Conservation (phyloP, 371 early-diverging fungal species). For the Entomophthora muscae region DNA sequence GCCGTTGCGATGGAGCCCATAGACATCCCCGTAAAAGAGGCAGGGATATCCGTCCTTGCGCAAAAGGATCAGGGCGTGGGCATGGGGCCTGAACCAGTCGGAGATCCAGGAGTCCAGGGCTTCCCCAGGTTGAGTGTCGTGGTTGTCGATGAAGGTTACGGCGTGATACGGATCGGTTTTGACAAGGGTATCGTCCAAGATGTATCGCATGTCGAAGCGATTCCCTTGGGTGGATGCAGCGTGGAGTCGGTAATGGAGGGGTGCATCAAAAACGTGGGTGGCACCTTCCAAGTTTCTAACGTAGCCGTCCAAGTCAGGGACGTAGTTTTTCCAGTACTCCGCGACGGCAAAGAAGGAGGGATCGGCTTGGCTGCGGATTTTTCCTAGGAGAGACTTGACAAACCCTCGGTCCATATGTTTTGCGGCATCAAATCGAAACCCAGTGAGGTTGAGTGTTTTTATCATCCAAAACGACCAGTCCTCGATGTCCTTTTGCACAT, state of each 20-base stretch:
- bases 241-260: conserved; percentile 19
- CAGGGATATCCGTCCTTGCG: conserved; percentile 17
- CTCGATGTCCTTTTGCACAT: conserved; percentile 18
- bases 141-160: conserved; percentile 16
- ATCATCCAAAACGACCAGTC: conserved; percentile 19
- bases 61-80: conserved; percentile 15
- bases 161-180: conserved; percentile 12
- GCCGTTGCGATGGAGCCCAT: conserved; percentile 7
- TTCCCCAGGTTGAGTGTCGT: conserved; percentile 12
- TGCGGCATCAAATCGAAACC: conserved; percentile 22
- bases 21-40: conserved; percentile 18
- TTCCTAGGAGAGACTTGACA: conserved; percentile 15
- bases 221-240: conserved; percentile 14
- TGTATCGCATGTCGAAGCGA: conserved; percentile 17
- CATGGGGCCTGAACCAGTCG: conserved; percentile 17
- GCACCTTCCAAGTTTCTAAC: conserved; percentile 13
- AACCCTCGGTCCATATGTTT: conserved; percentile 21
- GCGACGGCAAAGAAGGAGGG: conserved; percentile 19
- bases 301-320: conserved; percentile 13
- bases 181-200: conserved; percentile 17
- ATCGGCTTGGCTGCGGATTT: conserved; percentile 12
- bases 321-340: conserved; percentile 17
- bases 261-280: conserved; percentile 20
- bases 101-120: conserved; percentile 15
- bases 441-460: conserved; percentile 18